Evolutionary conservation across 352 stramenopile genomes (phyloP).

Genomic region (Phytophthora syringae): DNA sequence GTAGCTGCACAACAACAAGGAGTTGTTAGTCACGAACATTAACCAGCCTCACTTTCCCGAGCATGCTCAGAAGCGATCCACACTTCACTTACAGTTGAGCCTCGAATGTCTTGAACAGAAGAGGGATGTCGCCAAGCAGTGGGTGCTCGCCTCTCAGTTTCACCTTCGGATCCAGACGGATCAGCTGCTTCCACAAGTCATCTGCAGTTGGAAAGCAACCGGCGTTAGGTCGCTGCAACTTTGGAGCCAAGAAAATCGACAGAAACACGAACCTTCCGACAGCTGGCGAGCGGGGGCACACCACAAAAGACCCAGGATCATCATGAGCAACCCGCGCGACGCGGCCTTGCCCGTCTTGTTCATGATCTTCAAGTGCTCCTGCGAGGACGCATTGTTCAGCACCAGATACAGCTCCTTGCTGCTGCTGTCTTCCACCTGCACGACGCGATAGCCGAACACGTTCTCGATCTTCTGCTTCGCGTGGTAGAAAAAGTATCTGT

Average conservation of each 20-base stretch:
- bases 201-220: constrained; percentile 40
- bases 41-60: too few relatives aligned
- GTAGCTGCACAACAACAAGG: constrained; percentile 47
- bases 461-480: constrained; percentile 81
- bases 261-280: constrained; percentile 59
- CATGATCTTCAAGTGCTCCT: constrained; percentile 75
- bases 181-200: constrained; percentile 82
- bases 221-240: neutral
- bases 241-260: neutral
- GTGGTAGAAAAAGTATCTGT: constrained; percentile 78
- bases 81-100: constrained; percentile 63
- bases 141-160: constrained; percentile 67
- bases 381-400: constrained; percentile 72
- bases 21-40: neutral
- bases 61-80: neutral
- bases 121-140: constrained; percentile 72
- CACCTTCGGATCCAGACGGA: constrained; percentile 64
- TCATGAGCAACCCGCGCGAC: constrained; percentile 79
- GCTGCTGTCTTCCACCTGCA: constrained; percentile 71
- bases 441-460: constrained; percentile 79
- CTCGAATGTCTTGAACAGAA: constrained; percentile 82
- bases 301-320: constrained; percentile 84
- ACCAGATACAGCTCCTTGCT: constrained; percentile 81
- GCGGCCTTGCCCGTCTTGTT: constrained; percentile 78
- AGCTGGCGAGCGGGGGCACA: constrained; percentile 68